A percentile compares a stretch with the other conserved stretches of the same genome.
These are phyloP conservation scores for Aspergillus clavatus DNA, from an alignment of 2,329 filamentous ascomycete species.

Conservation along the genomic window DNA sequence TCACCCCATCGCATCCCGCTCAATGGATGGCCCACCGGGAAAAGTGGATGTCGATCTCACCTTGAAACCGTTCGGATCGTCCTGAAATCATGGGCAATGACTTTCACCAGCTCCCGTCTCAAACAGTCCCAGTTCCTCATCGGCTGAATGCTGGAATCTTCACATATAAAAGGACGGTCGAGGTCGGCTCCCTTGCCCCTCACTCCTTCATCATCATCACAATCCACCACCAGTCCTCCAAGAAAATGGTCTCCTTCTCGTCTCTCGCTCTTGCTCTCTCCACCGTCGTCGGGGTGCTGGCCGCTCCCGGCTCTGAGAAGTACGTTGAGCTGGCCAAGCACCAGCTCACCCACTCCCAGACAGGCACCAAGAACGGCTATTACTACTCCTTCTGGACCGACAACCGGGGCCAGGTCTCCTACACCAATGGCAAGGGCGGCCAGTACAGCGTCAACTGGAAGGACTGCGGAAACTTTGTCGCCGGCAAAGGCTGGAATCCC, in stretches of 20 bases:
- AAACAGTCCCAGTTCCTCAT: not conserved
- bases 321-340: conserved; percentile 10
- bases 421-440: conserved; percentile 44
- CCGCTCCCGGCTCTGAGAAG: conserved; percentile 3
- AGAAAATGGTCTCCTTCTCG: conserved; percentile 11
- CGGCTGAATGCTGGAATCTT: not conserved
- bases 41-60: not conserved
- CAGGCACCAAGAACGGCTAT: conserved; percentile 41
- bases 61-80: not conserved
- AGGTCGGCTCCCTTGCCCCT: too few species aligned
- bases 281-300: conserved; percentile 6
- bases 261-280: conserved; percentile 9
- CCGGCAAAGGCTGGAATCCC: conserved; percentile 56
- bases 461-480: conserved; percentile 51
- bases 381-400: conserved; percentile 51
- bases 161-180: too few species aligned
- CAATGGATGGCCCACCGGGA: not conserved
- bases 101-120: too few species aligned
- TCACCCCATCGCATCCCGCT: not conserved
- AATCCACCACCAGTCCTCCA: not conserved
- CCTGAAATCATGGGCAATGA: not conserved
- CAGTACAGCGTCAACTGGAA: conserved; percentile 46
- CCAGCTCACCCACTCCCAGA: conserved; percentile 8
- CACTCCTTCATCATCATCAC: not conserved
- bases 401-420: conserved; percentile 41